phyloP scores from a whole-genome alignment of 164 flowering plant genomes.

The Warburgia ugandensis region DNA sequence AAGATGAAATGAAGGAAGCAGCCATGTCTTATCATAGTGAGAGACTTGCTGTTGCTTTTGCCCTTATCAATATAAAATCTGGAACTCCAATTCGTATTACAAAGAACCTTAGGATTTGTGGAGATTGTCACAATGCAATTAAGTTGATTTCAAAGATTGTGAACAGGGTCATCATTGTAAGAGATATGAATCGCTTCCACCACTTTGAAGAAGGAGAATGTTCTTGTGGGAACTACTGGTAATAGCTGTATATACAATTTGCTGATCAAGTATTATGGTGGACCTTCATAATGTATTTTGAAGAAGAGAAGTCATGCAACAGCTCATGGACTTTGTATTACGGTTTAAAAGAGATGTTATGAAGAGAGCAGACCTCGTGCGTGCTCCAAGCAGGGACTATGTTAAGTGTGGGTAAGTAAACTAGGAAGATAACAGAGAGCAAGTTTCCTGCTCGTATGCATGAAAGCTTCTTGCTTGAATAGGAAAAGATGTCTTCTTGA shows the following conservation, averaged over 20 bases:
- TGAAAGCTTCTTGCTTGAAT: no score
- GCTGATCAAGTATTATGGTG: no score
- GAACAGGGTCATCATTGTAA: conserved; percentile 12
- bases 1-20: conserved; percentile 14
- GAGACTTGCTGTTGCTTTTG: conserved; percentile 15
- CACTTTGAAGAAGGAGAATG: conserved; percentile 12
- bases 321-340: no score
- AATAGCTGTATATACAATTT: background rate
- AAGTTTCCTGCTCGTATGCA: no score
- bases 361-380: no score
- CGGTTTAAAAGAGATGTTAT: no score
- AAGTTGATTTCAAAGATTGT: conserved; percentile 15
- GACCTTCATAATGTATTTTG: no score
- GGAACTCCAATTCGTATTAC: conserved; percentile 15
- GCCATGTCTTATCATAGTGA: conserved; percentile 15
- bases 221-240: conserved; percentile 17
- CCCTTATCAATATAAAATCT: conserved; percentile 3
- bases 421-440: no score
- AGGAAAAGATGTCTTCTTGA: no score
- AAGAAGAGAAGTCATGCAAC: no score
- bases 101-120: conserved; percentile 17
- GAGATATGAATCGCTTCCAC: conserved; percentile 18
- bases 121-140: conserved; percentile 17
- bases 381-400: no score
- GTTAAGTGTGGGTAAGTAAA: no score